Conservation (phyloP, 495 filamentous ascomycete genomes). For the Penicillium daleae region DNA sequence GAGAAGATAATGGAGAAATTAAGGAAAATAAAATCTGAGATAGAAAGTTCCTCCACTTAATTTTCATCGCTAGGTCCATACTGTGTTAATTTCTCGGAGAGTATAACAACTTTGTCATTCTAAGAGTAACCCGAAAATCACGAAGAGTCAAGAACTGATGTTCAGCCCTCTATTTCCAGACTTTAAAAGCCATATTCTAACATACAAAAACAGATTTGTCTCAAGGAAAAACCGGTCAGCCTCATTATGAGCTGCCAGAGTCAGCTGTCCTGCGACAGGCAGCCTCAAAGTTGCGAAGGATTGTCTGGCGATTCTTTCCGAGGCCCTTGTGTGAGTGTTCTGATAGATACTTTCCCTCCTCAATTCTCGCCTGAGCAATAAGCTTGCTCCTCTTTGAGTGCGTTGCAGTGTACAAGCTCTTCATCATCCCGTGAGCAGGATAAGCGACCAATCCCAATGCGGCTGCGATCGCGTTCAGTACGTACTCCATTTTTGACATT, state of each 20-base stretch:
- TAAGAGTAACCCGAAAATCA: no score
- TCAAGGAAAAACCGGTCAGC: background rate
- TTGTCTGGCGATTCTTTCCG: background rate
- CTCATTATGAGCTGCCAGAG: background rate
- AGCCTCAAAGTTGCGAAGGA: background rate
- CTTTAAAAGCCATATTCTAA: no score
- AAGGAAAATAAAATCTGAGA: no score
- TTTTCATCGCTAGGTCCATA: no score
- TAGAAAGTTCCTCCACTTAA: no score
- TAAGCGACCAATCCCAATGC: slow-evolving; percentile 21
- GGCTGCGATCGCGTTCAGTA: slow-evolving; percentile 8
- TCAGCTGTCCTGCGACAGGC: background rate
- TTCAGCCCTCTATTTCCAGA: no score
- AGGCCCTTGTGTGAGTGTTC: background rate
- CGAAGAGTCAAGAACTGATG: no score
- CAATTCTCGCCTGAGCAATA: slow-evolving; percentile 5
- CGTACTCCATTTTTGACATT: background rate
- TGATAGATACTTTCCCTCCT: background rate
- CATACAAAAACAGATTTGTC: no score
- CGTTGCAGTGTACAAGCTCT: slow-evolving; percentile 16
- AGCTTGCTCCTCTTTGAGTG: slow-evolving; percentile 19
- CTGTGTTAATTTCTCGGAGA: no score
- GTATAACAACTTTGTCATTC: no score
- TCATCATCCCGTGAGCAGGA: slow-evolving; percentile 19
- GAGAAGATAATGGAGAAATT: no score